A percentile compares a stretch with the other conserved stretches of the same genome.
These are phyloP conservation scores for Luzula sylvatica DNA, from an alignment of 176 grass and related monocot genomes.

Conservation along the genomic window DNA sequence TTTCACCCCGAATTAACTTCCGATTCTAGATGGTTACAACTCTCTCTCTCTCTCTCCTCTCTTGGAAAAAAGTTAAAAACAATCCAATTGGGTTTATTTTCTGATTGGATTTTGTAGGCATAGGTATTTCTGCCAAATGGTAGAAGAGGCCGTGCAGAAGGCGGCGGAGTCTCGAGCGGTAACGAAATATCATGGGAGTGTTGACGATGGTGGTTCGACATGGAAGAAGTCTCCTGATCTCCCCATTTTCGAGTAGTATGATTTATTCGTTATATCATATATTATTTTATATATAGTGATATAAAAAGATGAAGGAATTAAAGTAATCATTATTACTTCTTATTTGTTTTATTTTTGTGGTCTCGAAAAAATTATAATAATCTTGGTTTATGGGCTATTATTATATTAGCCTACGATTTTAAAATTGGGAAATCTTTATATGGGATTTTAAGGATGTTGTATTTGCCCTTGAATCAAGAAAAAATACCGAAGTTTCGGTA, in stretches of 20 bases:
- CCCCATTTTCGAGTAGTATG: slow-evolving; percentile 69
- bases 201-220: neutral
- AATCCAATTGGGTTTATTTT: neutral
- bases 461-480: no score
- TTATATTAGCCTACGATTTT: no score
- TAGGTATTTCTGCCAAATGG: slow-evolving; percentile 73
- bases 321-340: no score
- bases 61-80: no score
- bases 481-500: no score
- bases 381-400: no score
- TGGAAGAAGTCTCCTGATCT: slow-evolving; percentile 42
- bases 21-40: slow-evolving; percentile 73
- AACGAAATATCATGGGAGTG: slow-evolving; percentile 14
- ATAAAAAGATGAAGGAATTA: neutral
- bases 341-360: no score
- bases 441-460: no score
- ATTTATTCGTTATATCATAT: neutral
- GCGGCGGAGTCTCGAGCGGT: slow-evolving; percentile 17
- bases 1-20: slow-evolving; percentile 95
- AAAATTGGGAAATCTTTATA: no score
- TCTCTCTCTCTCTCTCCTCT: no score
- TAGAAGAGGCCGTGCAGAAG: slow-evolving; percentile 42
- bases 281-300: neutral
- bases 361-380: no score
- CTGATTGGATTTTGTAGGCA: slow-evolving; percentile 33